A percentile compares a stretch with the other conserved stretches of the same genome.
Conservation (phyloP, 208 protist genomes). For the Trypanosoma grayi region DNA sequence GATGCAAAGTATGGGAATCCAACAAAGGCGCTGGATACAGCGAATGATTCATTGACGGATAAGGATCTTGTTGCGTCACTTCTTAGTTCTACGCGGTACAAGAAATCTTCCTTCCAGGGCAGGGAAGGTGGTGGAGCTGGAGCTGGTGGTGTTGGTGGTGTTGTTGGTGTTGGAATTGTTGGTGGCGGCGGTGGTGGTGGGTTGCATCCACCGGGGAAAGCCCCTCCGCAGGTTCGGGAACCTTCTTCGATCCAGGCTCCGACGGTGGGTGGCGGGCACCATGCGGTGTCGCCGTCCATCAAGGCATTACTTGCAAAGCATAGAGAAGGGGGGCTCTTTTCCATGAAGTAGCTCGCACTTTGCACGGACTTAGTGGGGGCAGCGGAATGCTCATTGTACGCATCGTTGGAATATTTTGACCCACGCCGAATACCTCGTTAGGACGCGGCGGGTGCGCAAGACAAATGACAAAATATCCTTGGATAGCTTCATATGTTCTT, state of each 20-base stretch:
- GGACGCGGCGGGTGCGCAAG: background rate
- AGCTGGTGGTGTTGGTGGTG: too few relatives aligned
- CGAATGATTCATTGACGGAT: background rate
- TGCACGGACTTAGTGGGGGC: too few relatives aligned
- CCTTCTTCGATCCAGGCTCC: background rate
- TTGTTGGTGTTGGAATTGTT: too few relatives aligned
- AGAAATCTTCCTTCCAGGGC: conserved; percentile 27
- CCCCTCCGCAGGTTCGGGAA: conserved; percentile 3
- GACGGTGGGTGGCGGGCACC: background rate
- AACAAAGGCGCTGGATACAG: background rate
- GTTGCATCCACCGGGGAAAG: conserved; percentile 9
- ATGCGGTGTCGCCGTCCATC: conserved; percentile 53
- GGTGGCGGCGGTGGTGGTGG: background rate
- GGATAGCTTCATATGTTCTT: too few relatives aligned
- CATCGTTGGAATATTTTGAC: too few relatives aligned
- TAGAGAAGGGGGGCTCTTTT: background rate
- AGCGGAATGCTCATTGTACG: too few relatives aligned
- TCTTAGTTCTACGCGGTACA: conserved; percentile 65
- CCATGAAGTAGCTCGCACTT: background rate
- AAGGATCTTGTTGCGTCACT: conserved; percentile 42
- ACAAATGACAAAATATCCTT: too few relatives aligned
- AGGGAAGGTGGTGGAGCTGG: background rate
- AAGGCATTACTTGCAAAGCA: conserved; percentile 67
- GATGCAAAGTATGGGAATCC: background rate
- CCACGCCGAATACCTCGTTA: background rate